Base-by-base conservation (phyloP, 345 rosid genomes). In the Populus pruinosa region DNA sequence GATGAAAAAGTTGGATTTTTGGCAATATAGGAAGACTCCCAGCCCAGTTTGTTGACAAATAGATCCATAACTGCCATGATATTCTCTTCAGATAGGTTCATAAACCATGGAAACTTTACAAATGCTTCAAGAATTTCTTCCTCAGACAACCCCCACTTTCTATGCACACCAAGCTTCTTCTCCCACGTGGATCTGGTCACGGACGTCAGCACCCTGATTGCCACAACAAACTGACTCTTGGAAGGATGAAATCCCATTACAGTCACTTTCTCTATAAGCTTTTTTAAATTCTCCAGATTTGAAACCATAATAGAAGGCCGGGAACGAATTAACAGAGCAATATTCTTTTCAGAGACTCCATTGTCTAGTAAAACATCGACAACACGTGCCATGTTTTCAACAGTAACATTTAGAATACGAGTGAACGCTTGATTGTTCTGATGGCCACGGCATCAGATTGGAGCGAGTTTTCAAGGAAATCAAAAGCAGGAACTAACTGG, bases 231-330 rank as follows among this genome's bases (percentile, higher is more conserved):
- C 4, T 75, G 81, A 9, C 79, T n/a, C 50, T 85, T 86, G 65
- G 43, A 75, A 2, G 90, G 88, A 38, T 85, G 68, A 39, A 88
- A 86, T 11, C 90, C 94, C 87, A 85, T 88, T 71, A 81, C 76
- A 65, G 41, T 70, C 21, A 85, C 89, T 72, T 80, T 80, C 13
- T 73, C 59, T 29, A 86, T 69, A 10, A 53, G 73, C 41, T 64
- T 74, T 43, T 11, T 10, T 14, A 43, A 74, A 6, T 27, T 74
- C 20, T 43, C 41, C 8, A 18, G 7, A 17, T 27, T 11, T 5
- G 6, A 2, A 10, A 2, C 5, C 44, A 74, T 64, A 5, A 5
- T 8, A 5, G 0, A 10, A 17, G 53, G 50, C 17, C 23, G 27
- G 20, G 5, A n/a, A 12, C 16, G 55, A 41, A 53, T 2, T 6